Evolutionary conservation across 2,329 filamentous ascomycete genomes (phyloP), one percentile per base, ranked within the genome.

Genomic region (Arachnomyces sp.): DNA sequence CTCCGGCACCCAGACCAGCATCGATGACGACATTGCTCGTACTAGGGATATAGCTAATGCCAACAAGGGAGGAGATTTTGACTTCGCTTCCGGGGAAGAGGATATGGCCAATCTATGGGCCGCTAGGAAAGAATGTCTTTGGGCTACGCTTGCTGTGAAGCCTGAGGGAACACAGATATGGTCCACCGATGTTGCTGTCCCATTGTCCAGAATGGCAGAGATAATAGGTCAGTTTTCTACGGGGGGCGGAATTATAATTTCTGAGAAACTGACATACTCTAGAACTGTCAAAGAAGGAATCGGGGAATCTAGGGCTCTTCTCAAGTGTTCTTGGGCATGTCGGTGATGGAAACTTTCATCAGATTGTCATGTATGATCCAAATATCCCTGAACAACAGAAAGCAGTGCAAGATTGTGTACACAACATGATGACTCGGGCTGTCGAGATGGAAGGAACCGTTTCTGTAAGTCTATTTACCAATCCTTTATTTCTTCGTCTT

Each of bases 121-220:
- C 52, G 86, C 86, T 15, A 69, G 86, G 33, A 93, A 93, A 65
- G 84, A 89, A 62, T 84, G 85, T 1, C 71, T 93, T 29, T 92
- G 86, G 86, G 84, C 78, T 53, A 81, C 84, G 42, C 81, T 86
- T 71, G 77, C 84, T 0, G 69, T 81, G 53, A 64, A 62, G 41
- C 54, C 77, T 63, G 66, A 77, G 62, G 66, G 75, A 57, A 33
- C 89, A 48, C 78, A 77, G 40, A 82, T 92, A 3, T 92, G 86
- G 86, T 90, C 86, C 0, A 86, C 84, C 1, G 86, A 93, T 55
- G 86, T 92, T 8, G 86, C 86, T 0, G 86, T 93, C 39, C 86
- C 86, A 11, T 81, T 92, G 59, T 73, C 69, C 2, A 84, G 74
- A 44, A 60, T 92, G 52, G 77, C 86, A 3, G 75, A 83, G 46